Evolutionary conservation across 192 early-diverging fungal species (phyloP).

Genomic region (Entomortierella beljakovae): DNA sequence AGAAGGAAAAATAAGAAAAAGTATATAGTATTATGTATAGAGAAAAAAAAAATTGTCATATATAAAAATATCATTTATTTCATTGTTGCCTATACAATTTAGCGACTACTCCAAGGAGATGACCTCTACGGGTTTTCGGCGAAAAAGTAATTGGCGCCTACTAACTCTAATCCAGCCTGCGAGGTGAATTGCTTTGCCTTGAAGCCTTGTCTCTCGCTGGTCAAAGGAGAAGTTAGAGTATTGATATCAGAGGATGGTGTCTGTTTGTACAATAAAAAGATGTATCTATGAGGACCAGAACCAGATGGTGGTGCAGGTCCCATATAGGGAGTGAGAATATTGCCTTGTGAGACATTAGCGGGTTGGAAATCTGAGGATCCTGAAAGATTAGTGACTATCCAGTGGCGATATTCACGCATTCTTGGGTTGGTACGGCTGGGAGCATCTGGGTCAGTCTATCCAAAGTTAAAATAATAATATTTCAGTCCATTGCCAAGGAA

Average conservation of each 20-base stretch:
- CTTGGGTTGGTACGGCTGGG: constrained; percentile 57
- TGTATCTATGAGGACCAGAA: constrained; percentile 67
- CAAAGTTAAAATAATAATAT: too few relatives aligned
- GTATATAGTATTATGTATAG: neutral
- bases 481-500: neutral
- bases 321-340: constrained; percentile 54
- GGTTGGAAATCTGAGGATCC: constrained; percentile 46
- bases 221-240: constrained; percentile 25
- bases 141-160: constrained; percentile 63
- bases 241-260: constrained; percentile 25
- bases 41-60: too few relatives aligned
- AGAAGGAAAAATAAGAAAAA: neutral
- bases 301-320: constrained; percentile 64
- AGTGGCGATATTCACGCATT: constrained; percentile 66
- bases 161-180: constrained; percentile 55
- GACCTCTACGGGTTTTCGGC: constrained; percentile 38
- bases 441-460: constrained; percentile 68
- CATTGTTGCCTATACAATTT: neutral
- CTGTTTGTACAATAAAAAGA: constrained; percentile 70
- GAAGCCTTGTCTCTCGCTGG: constrained; percentile 31
- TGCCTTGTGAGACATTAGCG: constrained; percentile 30
- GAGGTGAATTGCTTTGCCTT: constrained; percentile 53
- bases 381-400: constrained; percentile 65
- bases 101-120: neutral
- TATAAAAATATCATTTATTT: too few relatives aligned